Percentiles rank a stretch among this genome's conserved stretches.
These are phyloP conservation scores for Polymyxa betae DNA, from an alignment of 208 protist species.

Conservation along the genomic window DNA sequence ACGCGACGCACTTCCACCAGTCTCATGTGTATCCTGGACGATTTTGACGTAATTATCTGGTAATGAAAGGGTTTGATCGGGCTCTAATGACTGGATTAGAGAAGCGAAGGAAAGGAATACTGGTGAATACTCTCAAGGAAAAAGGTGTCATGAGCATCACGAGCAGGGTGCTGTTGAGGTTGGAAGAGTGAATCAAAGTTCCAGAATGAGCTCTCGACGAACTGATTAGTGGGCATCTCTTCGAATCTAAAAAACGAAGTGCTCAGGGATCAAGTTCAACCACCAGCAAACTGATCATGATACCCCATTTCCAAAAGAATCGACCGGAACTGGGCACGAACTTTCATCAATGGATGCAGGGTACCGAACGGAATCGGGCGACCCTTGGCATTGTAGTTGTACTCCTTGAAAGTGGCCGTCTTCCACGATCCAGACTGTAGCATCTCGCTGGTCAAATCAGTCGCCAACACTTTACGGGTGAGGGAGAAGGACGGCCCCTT, in stretches of 20 bases:
- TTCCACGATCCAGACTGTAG: constrained; percentile 81
- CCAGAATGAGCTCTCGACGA: constrained; percentile 99
- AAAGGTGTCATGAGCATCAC: constrained; percentile 99
- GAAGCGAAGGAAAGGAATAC: constrained; percentile 21
- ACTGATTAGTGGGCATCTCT: constrained; percentile 99
- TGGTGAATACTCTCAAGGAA: constrained; percentile 83
- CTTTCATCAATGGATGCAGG: constrained; percentile 97
- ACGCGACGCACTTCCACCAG: constrained; percentile 83
- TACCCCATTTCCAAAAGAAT: constrained; percentile 97
- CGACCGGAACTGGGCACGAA: constrained; percentile 95
- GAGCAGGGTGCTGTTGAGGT: constrained; percentile 98
- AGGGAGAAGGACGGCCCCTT: not conserved
- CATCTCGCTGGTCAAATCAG: constrained; percentile 62
- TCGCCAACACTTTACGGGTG: constrained; percentile 14
- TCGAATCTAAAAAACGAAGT: constrained; percentile 83
- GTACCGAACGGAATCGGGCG: constrained; percentile 80
- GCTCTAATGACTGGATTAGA: not conserved
- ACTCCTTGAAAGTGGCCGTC: constrained; percentile 89
- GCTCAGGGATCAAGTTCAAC: not conserved
- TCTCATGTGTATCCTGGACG: constrained; percentile 90
- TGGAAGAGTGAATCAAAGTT: constrained; percentile 99
- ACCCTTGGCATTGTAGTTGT: constrained; percentile 93
- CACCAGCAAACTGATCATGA: not conserved
- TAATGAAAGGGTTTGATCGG: not conserved
- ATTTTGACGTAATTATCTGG: constrained; percentile 81